A percentile compares a stretch with the other conserved stretches of the same genome.
phyloP scores from a whole-genome alignment of 805 yeast genomes.

The Torulaspora maleeae region DNA sequence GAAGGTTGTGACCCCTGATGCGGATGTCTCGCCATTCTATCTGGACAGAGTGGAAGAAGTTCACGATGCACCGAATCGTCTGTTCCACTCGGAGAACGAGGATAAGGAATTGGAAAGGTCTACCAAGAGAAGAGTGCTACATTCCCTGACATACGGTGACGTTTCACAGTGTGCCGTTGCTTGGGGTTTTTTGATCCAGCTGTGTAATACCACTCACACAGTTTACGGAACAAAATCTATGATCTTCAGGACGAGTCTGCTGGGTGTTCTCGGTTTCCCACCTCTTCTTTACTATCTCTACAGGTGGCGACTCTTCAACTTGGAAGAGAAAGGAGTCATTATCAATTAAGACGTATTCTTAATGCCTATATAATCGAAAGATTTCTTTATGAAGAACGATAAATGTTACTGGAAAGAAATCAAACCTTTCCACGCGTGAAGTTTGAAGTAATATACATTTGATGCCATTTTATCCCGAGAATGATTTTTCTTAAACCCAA shows the following conservation, averaged over 20 bases:
- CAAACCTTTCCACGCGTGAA: constrained; percentile 1
- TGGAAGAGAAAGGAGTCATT: constrained; percentile 11
- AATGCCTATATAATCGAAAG: background rate
- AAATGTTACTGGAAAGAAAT: constrained; percentile 3
- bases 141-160: constrained; percentile 21
- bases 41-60: constrained; percentile 12
- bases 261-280: constrained; percentile 22
- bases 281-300: constrained; percentile 12
- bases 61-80: constrained; percentile 18
- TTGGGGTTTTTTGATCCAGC: constrained; percentile 23
- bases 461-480: constrained; percentile 12
- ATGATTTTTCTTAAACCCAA: constrained; percentile 41
- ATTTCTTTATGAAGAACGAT: constrained; percentile 7
- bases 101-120: constrained; percentile 9
- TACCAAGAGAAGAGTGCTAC: constrained; percentile 11
- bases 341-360: constrained; percentile 2
- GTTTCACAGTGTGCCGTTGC: constrained; percentile 21
- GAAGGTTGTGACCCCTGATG: constrained; percentile 1
- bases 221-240: constrained; percentile 20
- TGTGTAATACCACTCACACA: constrained; percentile 19
- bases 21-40: constrained; percentile 7
- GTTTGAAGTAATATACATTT: constrained; percentile 13
- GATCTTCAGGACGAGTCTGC: constrained; percentile 15
- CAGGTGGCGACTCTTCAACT: constrained; percentile 8
- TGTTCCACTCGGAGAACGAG: constrained; percentile 13